phyloP scores from a whole-genome alignment of 768 basidiomycete species.

The Pulveroboletus sp. region DNA sequence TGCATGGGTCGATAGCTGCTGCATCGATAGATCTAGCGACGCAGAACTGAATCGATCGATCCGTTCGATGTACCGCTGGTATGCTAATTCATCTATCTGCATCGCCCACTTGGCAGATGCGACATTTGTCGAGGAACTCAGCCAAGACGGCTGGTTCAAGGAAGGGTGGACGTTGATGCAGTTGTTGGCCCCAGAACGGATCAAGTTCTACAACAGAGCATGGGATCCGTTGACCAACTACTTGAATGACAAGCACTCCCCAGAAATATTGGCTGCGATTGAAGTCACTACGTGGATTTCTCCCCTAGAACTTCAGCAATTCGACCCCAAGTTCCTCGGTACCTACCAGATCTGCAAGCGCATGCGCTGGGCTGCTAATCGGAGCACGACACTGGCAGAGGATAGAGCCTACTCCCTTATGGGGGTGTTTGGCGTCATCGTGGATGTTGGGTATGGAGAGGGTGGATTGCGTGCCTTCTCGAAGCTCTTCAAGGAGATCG shows the following conservation, averaged over 20 bases:
- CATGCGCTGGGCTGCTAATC: slow-evolving; percentile 4
- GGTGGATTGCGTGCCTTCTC: not conserved
- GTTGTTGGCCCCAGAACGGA: slow-evolving; percentile 4
- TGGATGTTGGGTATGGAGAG: not conserved
- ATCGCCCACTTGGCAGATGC: not conserved
- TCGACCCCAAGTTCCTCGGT: not conserved
- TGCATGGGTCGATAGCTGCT: not conserved
- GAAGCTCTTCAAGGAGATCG: not conserved
- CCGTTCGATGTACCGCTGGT: not conserved
- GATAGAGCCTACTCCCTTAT: slow-evolving; percentile 7
- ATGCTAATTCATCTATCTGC: not conserved
- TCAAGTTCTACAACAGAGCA: slow-evolving; percentile 1
- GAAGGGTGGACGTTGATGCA: slow-evolving; percentile 11
- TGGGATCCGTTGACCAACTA: not conserved
- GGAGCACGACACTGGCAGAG: not conserved
- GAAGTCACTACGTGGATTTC: not conserved
- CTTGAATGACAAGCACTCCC: not conserved
- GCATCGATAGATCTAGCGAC: not conserved
- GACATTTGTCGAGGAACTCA: not conserved
- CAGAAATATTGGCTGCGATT: not conserved
- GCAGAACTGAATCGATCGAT: not conserved
- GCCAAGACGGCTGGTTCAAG: not conserved
- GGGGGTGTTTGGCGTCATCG: slow-evolving; percentile 2
- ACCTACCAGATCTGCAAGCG: not conserved
- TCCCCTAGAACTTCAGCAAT: not conserved